phyloP scores from a whole-genome alignment of 202 grass and related monocot genomes.

The Brachypodium distachyon region DNA sequence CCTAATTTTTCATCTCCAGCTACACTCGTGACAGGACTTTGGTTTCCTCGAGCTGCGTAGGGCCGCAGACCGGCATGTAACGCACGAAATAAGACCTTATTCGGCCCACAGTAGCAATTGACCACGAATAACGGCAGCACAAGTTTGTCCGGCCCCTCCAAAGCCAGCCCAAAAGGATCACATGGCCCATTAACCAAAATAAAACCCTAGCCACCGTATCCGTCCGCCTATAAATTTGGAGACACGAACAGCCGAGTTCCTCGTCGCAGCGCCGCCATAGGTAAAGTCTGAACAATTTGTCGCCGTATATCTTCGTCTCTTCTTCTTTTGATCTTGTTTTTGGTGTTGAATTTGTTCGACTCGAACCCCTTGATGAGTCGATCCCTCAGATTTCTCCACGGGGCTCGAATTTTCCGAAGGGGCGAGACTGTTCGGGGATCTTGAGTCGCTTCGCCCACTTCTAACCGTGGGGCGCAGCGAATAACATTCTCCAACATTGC shows the following conservation, averaged over 20 bases:
- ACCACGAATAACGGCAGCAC: neutral
- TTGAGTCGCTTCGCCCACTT: conserved; percentile 84
- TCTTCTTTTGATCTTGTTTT: neutral
- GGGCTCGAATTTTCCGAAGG: conserved; percentile 66
- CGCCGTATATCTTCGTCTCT: neutral
- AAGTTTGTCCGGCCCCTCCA: neutral
- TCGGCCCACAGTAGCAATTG: neutral
- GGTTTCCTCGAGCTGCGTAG: no score
- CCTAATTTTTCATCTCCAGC: no score
- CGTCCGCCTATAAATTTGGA: neutral
- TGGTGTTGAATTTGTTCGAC: rapidly evolving
- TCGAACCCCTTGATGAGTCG: conserved; percentile 65
- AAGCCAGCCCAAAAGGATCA: neutral
- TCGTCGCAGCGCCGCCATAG: neutral
- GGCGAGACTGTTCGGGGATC: conserved; percentile 60
- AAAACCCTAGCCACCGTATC: conserved; percentile 25
- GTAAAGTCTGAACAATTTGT: neutral
- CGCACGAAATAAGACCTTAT: no score
- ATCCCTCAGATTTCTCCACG: conserved; percentile 24
- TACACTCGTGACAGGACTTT: no score
- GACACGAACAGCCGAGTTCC: neutral
- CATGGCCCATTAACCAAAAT: neutral
- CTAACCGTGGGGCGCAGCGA: conserved; percentile 52
- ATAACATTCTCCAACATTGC: conserved; percentile 57
- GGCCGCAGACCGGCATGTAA: no score